Evolutionary conservation across 202 grass and related monocot genomes (phyloP), one percentile per base, ranked within the genome.

Genomic region (Schoenoplectus triqueter): DNA sequence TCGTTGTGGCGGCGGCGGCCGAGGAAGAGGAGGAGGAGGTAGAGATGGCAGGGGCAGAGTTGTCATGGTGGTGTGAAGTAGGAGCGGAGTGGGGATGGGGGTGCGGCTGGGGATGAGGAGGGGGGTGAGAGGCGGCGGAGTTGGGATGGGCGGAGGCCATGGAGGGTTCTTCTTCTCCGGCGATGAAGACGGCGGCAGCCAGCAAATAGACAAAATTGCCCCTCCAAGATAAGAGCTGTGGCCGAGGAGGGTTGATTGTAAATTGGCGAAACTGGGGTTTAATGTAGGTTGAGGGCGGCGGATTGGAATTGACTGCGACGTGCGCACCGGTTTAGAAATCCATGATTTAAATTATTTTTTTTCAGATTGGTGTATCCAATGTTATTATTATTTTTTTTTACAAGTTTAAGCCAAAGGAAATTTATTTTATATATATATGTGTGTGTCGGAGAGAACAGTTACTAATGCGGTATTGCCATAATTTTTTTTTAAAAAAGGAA

Each of bases 1-100:
- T 19, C 31, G 77, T 21, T 31, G 47, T 77, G 82, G 51, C 46
- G 62, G 57, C 14, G 41, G 59, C 73, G 39, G 67, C 45, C 0
- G 50, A 67, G 63, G 85, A 49, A 19, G 85, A 71, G 5, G 92
- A 54, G 15, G 86, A 67, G 2, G 89, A 69, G 78, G 79, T 18
- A 45, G 88, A 31, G 20, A 65, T 69, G 74, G 64, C 70, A 10
- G 83, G 46, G 4, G 39, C 55, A 31, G 68, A 54, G 15, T 17
- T 52, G 17, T 73, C 45, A 52, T 76, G 65, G 67, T 84, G 92
- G 59, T 93, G 84, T 2, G 64, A 0, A 0, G 67, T 17, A 10
- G 49, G 18, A 52, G 49, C 18, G 19, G 71, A 4, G 10, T 21
- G n/a, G 17, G 71, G 48, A 19, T 74, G 71, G 47, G 71, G 48